Evolutionary conservation across 2,329 filamentous ascomycete species (phyloP), one percentile per base, ranked within the genome.

Genomic region (Talaromyces piceae): DNA sequence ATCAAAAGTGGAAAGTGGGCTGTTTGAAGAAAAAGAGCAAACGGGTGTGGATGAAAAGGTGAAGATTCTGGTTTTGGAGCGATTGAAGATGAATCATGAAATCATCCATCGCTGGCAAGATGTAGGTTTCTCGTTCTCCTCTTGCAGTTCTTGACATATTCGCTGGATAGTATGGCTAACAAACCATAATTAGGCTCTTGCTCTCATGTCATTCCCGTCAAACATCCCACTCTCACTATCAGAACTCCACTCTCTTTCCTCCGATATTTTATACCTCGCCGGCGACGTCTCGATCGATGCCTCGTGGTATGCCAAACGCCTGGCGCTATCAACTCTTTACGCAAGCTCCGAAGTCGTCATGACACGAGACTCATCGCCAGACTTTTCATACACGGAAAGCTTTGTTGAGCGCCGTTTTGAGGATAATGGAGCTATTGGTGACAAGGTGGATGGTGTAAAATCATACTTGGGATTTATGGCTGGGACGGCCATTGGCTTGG

Each of bases 261-360:
- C 96, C 67, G 93, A 98, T 68, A 94, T 98, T 47, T 88, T 87
- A 78, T 90, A 87, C 63, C 80, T 95, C 3, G 82, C 91, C 0
- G 88, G 89, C 47, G 93, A 97, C 68, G 76, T 73, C 20, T 80
- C 84, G 20, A 87, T 96, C 54, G 91, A 97, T 68, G 80, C 82
- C 3, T 84, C 83, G 4, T 98, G 93, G 93, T 98, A 98, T 61
- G 83, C 83, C 2, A 86, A 85, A 65, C 77, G 84, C 3, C 76
- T 81, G 7, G 78, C 76, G 0, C 67, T 88, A 22, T 77, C 80
- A 0, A 77, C 77, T 2, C 76, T 87, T n/a, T 88, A 87, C 63
- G 88, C 88, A 47, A 82, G 84, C 28, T 80, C 85, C 51, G 93
- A 98, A 71, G 75, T 96, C 4, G 95, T 91, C 71, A 96, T 97